Evolutionary conservation across 257 asterid genomes (phyloP), one percentile per base, ranked within the genome.

Genomic region (Jacaranda copaia): DNA sequence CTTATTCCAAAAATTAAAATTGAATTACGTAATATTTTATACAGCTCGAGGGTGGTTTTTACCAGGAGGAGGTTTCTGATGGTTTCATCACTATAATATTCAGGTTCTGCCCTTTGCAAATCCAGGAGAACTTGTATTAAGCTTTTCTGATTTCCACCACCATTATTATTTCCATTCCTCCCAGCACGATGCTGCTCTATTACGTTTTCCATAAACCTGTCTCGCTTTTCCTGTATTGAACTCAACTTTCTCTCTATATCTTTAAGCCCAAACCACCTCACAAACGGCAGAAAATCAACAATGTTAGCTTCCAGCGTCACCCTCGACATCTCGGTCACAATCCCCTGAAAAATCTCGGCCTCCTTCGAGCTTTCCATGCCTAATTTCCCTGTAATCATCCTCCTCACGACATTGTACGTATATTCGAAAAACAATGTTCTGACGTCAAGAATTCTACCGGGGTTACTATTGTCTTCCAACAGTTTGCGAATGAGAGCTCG

Each of bases 21-120:
- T 25, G 45, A 46, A 10, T 1, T 46, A 7, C 3, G 3, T 11
- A 7, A 2, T 46, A 46, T 6, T 46, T 11, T 46, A 32, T 32
- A 5, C 14, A 6, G 20, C 14, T 4, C 4, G 70, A 14, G 5
- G 3, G 6, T 7, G 3, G 3, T 72, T 15, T 49, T 77, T 72
- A 81, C 88, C 85, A 78, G 39, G 36, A 84, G 71, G 39, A 84
- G 73, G 71, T 76, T 81, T 43, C 80, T 85, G 46, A 85, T 82
- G 51, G 78, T 51, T 45, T 82, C 70, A 53, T 82, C 83, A 5
- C 77, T 61, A 53, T 68, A 85, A 40, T 79, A 85, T 38, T 85
- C 77, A 2, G 83, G 72, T 43, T 85, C 83, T 5, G 38, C 62
- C 65, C 45, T 70, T 46, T 82, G 83, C 55, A 80, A 77, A 57